Evolutionary conservation across 129 eudicot species (phyloP).

Genomic region (Helianthus tuberosus): DNA sequence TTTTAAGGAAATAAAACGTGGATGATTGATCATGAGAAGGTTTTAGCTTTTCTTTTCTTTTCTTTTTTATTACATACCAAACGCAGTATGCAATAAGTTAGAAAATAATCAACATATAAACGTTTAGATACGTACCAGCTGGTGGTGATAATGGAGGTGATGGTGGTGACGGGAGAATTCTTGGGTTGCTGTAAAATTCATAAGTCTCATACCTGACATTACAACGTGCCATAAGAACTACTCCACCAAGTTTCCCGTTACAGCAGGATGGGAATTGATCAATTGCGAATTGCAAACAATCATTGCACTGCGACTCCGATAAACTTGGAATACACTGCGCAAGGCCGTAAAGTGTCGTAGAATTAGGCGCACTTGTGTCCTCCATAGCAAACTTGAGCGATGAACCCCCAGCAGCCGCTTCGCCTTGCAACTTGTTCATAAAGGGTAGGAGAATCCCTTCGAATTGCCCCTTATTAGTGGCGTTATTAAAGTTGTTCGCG

Average conservation of each 20-base stretch:
- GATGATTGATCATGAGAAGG: too few relatives aligned
- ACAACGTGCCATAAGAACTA: slow-evolving; percentile 9
- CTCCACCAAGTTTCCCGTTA: background rate
- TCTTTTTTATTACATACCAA: too few relatives aligned
- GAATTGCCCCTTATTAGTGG: background rate
- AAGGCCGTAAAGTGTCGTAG: background rate
- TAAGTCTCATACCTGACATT: background rate
- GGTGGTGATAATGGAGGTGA: background rate
- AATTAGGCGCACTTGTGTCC: background rate
- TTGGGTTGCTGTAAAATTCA: background rate
- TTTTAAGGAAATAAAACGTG: too few relatives aligned
- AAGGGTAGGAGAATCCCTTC: background rate
- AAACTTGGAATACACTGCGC: slow-evolving; percentile 1
- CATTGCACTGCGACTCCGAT: background rate
- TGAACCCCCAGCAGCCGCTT: slow-evolving; percentile 3
- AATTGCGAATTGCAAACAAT: background rate
- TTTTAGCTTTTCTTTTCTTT: too few relatives aligned
- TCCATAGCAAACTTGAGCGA: background rate
- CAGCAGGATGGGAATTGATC: background rate
- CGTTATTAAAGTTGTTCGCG: background rate
- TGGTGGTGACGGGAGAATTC: background rate
- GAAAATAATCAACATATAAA: too few relatives aligned
- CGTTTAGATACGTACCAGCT: too few relatives aligned
- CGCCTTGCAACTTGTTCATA: background rate
- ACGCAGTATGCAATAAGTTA: too few relatives aligned